Evolutionary conservation across 1,139 yeast genomes (phyloP).

Genomic region (Blastobotrys serpentis): DNA sequence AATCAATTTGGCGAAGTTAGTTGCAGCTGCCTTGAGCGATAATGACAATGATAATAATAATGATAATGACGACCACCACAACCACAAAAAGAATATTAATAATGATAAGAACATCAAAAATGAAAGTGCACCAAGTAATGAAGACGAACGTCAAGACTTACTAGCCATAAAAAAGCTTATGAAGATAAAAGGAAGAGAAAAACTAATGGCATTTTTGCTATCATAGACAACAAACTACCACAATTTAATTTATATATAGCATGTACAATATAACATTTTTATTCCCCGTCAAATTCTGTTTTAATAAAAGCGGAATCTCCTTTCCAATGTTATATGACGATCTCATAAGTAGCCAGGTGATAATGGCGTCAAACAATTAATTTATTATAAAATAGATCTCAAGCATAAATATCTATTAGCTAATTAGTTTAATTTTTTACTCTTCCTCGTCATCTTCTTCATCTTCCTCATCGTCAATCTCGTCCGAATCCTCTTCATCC

Average conservation of each 20-base stretch:
- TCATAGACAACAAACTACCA: conserved; percentile 4
- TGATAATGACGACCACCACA: background rate
- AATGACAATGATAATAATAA: background rate
- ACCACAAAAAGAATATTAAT: background rate
- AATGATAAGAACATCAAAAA: conserved; percentile 16
- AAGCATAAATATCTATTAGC: background rate
- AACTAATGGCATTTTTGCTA: conserved; percentile 55
- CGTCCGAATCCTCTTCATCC: conserved; percentile 14
- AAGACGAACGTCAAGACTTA: conserved; percentile 53
- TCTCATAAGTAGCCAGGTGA: no score
- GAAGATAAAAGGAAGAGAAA: conserved; percentile 66
- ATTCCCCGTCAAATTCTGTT: no score
- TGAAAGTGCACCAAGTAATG: conserved; percentile 22
- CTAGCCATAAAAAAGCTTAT: conserved; percentile 59
- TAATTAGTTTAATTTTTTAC: no score
- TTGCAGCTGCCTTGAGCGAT: conserved; percentile 35
- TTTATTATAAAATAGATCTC: background rate
- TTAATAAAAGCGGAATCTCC: no score
- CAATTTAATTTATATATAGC: conserved; percentile 3
- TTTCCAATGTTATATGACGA: no score
- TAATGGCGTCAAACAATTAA: no score
- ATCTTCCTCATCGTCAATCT: conserved; percentile 18
- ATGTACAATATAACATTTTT: conserved; percentile 10
- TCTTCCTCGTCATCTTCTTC: no score
- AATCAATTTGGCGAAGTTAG: conserved; percentile 39